Conservation (phyloP, 2,329 filamentous ascomycete genomes). For the Corinectria fuckeliana region DNA sequence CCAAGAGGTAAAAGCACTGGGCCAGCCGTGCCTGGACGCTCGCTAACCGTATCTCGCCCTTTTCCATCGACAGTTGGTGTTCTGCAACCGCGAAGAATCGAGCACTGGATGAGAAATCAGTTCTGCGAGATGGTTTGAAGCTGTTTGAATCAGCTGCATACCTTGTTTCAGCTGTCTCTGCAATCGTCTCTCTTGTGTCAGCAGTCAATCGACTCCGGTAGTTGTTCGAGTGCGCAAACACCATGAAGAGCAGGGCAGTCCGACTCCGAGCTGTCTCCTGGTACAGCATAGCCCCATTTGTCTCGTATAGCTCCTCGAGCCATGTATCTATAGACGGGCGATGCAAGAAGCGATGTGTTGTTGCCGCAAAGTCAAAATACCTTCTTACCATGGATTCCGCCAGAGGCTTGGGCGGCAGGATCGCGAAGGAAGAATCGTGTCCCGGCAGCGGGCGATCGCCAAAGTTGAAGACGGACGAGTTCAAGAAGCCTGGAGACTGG, state of each 20-base stretch:
- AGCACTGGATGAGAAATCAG: constrained; percentile 28
- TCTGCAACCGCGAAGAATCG: constrained; percentile 44
- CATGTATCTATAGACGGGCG: constrained; percentile 55
- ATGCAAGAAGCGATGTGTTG: constrained; percentile 62
- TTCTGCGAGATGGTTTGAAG: neutral
- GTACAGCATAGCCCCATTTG: constrained; percentile 31
- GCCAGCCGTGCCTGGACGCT: constrained; percentile 48
- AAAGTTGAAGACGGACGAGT: constrained; percentile 54
- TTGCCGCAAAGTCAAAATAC: constrained; percentile 63
- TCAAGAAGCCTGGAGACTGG: constrained; percentile 44
- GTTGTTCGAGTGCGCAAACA: constrained; percentile 56
- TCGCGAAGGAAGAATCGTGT: constrained; percentile 42
- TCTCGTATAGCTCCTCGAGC: constrained; percentile 49
- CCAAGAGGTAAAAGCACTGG: constrained; percentile 49
- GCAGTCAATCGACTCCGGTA: constrained; percentile 40
- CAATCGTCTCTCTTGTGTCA: constrained; percentile 17
- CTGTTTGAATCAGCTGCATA: neutral
- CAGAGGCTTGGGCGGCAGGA: constrained; percentile 46
- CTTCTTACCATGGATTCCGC: constrained; percentile 47
- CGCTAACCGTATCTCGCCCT: constrained; percentile 44
- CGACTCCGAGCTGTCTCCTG: constrained; percentile 28
- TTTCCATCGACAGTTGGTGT: constrained; percentile 44
- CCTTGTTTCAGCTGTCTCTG: neutral
- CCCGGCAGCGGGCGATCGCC: constrained; percentile 55
- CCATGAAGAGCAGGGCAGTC: constrained; percentile 55